Percentiles rank a stretch among this genome's conserved stretches.
phyloP scores from a whole-genome alignment of 1,139 yeast species.

The Candida smagusa region DNA sequence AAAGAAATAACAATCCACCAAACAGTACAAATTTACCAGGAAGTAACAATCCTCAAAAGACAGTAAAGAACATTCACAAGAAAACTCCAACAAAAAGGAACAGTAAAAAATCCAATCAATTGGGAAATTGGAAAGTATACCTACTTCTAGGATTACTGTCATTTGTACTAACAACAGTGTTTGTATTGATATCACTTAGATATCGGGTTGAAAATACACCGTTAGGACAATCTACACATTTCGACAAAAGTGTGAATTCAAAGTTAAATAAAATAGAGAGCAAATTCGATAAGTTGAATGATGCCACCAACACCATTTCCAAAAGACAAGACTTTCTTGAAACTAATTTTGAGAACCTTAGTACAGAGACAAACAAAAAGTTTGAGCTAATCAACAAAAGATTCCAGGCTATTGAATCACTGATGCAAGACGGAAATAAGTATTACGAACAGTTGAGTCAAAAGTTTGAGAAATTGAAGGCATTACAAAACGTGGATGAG shows the following conservation, averaged over 20 bases:
- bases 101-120: no score
- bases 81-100: no score
- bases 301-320: conserved; percentile 11
- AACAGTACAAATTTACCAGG: no score
- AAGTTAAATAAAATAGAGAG: conserved; percentile 18
- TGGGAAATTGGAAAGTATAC: no score
- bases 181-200: no score
- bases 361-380: conserved; percentile 13
- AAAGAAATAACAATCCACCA: no score
- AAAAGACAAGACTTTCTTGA: conserved; percentile 16
- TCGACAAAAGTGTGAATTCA: conserved; percentile 6
- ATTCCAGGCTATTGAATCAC: conserved; percentile 15
- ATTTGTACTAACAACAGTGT: no score
- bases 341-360: conserved; percentile 14
- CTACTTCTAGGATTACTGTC: no score
- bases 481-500: conserved; percentile 8
- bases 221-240: background rate
- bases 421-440: conserved; percentile 7
- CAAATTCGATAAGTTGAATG: conserved; percentile 16
- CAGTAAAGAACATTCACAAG: no score
- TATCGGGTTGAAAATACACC: no score
- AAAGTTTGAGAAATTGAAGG: conserved; percentile 9
- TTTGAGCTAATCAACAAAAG: conserved; percentile 17
- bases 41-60: no score
- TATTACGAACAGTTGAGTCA: conserved; percentile 11